Percentiles rank a stretch among this genome's conserved stretches.
phyloP scores from a whole-genome alignment of 768 basidiomycete species.

The Chiua virens region DNA sequence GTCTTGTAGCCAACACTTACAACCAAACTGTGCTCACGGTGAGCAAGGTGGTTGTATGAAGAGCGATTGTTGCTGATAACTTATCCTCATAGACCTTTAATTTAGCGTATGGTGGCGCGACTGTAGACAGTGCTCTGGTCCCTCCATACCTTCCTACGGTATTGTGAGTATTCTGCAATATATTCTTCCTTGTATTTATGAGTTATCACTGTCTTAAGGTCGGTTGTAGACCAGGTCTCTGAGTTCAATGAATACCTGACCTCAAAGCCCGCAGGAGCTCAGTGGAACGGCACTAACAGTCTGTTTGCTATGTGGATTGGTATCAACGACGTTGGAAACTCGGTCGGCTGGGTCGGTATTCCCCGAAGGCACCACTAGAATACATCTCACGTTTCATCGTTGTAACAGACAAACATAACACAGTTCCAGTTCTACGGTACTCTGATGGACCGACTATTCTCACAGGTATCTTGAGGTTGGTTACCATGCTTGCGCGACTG shows the following conservation, averaged over 20 bases:
- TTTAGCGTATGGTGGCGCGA: slow-evolving; percentile 67
- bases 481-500: not conserved
- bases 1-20: slow-evolving; percentile 44
- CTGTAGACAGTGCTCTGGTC: slow-evolving; percentile 59
- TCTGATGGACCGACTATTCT: slow-evolving; percentile 28
- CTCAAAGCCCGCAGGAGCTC: slow-evolving; percentile 47
- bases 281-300: slow-evolving; percentile 57
- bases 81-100: slow-evolving; percentile 51
- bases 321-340: slow-evolving; percentile 56
- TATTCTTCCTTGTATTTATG: not conserved
- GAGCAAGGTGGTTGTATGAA: not conserved
- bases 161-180: slow-evolving; percentile 40
- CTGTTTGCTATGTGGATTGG: slow-evolving; percentile 73
- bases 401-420: slow-evolving; percentile 23
- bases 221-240: slow-evolving; percentile 55
- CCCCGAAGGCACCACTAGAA: not conserved
- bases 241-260: slow-evolving; percentile 50
- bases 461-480: slow-evolving; percentile 16
- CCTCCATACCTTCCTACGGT: slow-evolving; percentile 51
- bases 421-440: slow-evolving; percentile 23
- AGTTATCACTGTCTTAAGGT: slow-evolving; percentile 9
- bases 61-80: not conserved
- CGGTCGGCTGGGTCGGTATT: slow-evolving; percentile 17
- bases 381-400: not conserved
- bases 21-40: slow-evolving; percentile 57